Percentiles rank a stretch among this genome's conserved stretches.
These are phyloP conservation scores for Ustilago crameri DNA, from an alignment of 1,284 basidiomycete species.

Conservation along the genomic window DNA sequence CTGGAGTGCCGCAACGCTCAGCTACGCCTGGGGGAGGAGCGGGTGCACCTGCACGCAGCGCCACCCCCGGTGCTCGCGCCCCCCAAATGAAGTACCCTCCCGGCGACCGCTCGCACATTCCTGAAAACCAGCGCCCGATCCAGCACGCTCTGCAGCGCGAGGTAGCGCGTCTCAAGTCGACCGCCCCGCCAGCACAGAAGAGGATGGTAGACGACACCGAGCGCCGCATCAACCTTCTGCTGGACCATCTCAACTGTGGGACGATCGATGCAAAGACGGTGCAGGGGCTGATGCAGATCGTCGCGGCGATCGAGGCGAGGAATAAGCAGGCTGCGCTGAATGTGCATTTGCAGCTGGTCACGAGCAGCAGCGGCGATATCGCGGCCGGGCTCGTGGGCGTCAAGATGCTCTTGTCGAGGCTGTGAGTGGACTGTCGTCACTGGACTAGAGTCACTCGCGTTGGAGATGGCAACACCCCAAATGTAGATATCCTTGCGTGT, in stretches of 20 bases:
- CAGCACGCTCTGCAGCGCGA: conserved; percentile 70
- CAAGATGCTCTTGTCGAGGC: conserved; percentile 63
- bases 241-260: conserved; percentile 91
- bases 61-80: conserved; percentile 49
- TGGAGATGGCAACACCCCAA: conserved; percentile 1
- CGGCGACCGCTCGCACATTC: conserved; percentile 91
- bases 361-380: conserved; percentile 61
- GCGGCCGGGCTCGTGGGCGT: conserved; percentile 61
- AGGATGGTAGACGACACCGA: conserved; percentile 88
- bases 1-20: conserved; percentile 66
- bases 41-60: conserved; percentile 58
- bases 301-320: conserved; percentile 61
- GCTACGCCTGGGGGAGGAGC: conserved; percentile 68
- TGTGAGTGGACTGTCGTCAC: conserved; percentile 4
- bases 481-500: conserved; percentile 22
- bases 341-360: conserved; percentile 63
- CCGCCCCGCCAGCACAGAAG: conserved; percentile 78
- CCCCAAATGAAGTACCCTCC: conserved; percentile 82
- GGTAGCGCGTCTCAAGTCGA: conserved; percentile 46
- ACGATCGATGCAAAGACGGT: conserved; percentile 72
- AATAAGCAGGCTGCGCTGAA: conserved; percentile 62
- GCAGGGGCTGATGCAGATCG: conserved; percentile 64
- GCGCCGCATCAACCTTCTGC: conserved; percentile 83
- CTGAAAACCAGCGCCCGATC: conserved; percentile 77
- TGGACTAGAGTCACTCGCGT: neutral